Conservation (phyloP, 441 rosid species). For the Aquilaria agallochum region DNA sequence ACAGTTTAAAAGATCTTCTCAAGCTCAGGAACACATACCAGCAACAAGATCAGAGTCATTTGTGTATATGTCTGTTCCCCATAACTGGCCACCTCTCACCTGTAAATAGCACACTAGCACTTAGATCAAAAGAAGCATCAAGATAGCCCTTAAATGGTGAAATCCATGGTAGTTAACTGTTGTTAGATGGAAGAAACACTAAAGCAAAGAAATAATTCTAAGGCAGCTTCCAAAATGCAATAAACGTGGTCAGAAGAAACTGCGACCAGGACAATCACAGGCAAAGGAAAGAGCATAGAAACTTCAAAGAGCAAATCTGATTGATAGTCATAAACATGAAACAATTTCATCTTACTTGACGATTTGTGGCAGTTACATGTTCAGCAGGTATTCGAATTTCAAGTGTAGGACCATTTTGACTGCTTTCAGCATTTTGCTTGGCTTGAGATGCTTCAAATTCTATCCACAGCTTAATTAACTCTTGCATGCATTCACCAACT, state of each 20-base stretch:
- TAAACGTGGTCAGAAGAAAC: no score
- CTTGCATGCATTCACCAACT: conserved; percentile 99
- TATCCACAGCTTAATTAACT: conserved; percentile 89
- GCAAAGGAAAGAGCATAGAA: conserved; percentile 6
- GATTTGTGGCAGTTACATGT: conserved; percentile 98
- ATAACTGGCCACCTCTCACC: conserved; percentile 97
- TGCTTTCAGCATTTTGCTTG: conserved; percentile 66
- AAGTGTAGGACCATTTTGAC: conserved; percentile 80
- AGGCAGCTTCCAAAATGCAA: no score
- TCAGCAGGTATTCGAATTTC: conserved; percentile 96
- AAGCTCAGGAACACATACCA: conserved; percentile 43
- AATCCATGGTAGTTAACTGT: no score
- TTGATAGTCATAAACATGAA: conserved; percentile 6
- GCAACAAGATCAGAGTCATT: conserved; percentile 99
- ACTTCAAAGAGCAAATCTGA: conserved; percentile 7
- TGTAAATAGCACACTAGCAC: conserved; percentile 32
- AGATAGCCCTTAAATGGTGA: no score
- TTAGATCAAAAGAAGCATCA: conserved; percentile 11
- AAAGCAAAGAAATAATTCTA: neutral
- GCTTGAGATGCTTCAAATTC: conserved; percentile 71
- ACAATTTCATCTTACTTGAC: conserved; percentile 63
- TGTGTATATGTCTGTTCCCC: conserved; percentile 98
- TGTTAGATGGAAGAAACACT: no score
- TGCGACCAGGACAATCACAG: no score
- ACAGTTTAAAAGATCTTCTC: conserved; percentile 4